Conservation (phyloP, 2,329 filamentous ascomycete species). For the Fonsecaea erecta region DNA sequence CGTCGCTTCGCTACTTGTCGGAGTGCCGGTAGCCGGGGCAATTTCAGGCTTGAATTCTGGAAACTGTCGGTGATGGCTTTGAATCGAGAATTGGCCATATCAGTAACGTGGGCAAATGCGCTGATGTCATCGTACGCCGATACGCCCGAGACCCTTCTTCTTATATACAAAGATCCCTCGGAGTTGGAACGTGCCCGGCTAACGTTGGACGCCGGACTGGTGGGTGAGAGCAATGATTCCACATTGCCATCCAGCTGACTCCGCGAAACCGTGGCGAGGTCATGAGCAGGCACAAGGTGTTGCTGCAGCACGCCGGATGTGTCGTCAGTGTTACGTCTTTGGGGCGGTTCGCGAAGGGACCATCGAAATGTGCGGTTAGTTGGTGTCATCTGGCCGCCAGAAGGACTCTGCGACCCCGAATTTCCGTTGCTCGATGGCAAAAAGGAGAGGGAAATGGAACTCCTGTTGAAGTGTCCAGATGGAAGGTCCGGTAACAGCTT, state of each 20-base stretch:
- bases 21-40: slow-evolving; percentile 54
- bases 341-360: slow-evolving; percentile 16
- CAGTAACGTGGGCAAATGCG: slow-evolving; percentile 76
- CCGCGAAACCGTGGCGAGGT: neutral
- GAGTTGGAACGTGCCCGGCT: slow-evolving; percentile 67
- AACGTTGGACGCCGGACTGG: slow-evolving; percentile 39
- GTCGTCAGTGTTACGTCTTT: neutral
- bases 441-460: slow-evolving; percentile 23
- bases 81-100: slow-evolving; percentile 84
- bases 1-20: slow-evolving; percentile 24
- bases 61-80: slow-evolving; percentile 90
- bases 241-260: slow-evolving; percentile 37
- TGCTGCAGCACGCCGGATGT: neutral
- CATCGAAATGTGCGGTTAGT: slow-evolving; percentile 15
- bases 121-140: slow-evolving; percentile 85
- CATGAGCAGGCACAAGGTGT: neutral
- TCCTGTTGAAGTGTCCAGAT: slow-evolving; percentile 22
- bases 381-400: slow-evolving; percentile 18
- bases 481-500: slow-evolving; percentile 32
- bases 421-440: slow-evolving; percentile 14
- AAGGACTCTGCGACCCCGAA: slow-evolving; percentile 10
- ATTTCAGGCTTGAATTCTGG: slow-evolving; percentile 79
- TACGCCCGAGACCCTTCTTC: slow-evolving; percentile 73
- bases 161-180: slow-evolving; percentile 75
- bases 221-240: slow-evolving; percentile 32